These are phyloP conservation scores for Chiua virens DNA, from an alignment of 768 basidiomycete species.

Conservation along the genomic window DNA sequence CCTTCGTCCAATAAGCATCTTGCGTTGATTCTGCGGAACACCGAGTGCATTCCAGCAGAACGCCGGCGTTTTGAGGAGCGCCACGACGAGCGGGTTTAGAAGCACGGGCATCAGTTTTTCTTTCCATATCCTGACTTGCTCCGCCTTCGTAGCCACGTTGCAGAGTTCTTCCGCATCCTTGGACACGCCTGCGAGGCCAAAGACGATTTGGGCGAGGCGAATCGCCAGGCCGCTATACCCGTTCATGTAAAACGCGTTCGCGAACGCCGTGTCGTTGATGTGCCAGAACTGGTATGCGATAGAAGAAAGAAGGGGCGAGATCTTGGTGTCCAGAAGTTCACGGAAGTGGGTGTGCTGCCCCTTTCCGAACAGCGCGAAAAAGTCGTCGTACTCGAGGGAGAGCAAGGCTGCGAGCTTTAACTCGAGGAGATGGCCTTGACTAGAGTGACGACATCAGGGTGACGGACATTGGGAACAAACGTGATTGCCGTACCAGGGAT, in stretches of 20 bases:
- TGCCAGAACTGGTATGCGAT: slow-evolving; percentile 79
- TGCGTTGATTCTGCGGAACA: slow-evolving; percentile 69
- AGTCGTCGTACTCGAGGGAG: slow-evolving; percentile 55
- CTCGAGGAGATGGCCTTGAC: slow-evolving; percentile 77
- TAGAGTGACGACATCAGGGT: slow-evolving; percentile 15
- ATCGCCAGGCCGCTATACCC: slow-evolving; percentile 73
- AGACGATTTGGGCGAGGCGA: slow-evolving; percentile 56
- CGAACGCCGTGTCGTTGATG: slow-evolving; percentile 50
- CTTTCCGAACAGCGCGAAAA: slow-evolving; percentile 66
- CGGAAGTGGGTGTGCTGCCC: slow-evolving; percentile 63
- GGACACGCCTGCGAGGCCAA: slow-evolving; percentile 57
- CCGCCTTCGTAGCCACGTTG: slow-evolving; percentile 48
- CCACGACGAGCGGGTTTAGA: slow-evolving; percentile 55
- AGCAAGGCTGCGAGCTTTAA: slow-evolving; percentile 71
- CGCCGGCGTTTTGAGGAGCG: slow-evolving; percentile 42
- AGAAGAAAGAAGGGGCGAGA: slow-evolving; percentile 69
- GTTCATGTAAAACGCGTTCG: slow-evolving; percentile 59
- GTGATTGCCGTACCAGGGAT: slow-evolving; percentile 46
- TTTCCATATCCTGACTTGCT: slow-evolving; percentile 65
- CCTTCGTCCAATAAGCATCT: slow-evolving; percentile 58
- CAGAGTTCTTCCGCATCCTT: slow-evolving; percentile 58
- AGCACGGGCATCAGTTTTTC: slow-evolving; percentile 60
- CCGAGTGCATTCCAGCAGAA: slow-evolving; percentile 80
- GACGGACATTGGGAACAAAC: not conserved
- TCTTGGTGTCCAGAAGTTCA: slow-evolving; percentile 52